Percentiles rank a stretch among this genome's conserved stretches.
Conservation (phyloP, 2,329 filamentous ascomycete genomes). For the Aspergillus sp. region DNA sequence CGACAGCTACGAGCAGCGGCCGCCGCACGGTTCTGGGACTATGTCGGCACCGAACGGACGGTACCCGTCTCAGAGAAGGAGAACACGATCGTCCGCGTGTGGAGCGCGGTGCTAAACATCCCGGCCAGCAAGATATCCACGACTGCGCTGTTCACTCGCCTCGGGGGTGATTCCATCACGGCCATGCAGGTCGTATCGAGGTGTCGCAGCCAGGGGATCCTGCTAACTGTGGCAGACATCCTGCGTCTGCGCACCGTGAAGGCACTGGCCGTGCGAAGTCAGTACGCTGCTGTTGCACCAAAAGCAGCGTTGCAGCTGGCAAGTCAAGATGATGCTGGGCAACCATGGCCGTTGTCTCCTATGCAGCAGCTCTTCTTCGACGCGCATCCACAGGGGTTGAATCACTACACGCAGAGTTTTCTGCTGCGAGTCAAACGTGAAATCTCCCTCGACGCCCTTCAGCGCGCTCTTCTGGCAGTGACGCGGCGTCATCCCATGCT, state of each 20-base stretch:
- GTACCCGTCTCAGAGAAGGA: no score
- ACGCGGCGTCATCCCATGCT: background rate
- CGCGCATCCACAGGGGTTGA: background rate
- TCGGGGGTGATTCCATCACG: conserved; percentile 24
- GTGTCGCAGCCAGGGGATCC: background rate
- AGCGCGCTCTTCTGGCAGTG: background rate
- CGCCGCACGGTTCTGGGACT: no score
- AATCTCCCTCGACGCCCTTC: background rate
- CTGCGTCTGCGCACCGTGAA: no score
- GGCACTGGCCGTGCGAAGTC: no score
- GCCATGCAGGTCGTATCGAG: conserved; percentile 20
- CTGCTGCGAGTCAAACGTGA: background rate
- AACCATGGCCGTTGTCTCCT: background rate
- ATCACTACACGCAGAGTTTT: background rate
- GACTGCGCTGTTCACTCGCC: conserved; percentile 28
- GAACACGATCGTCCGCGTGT: no score
- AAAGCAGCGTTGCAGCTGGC: no score
- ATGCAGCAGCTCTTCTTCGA: background rate
- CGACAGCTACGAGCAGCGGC: no score
- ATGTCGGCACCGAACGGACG: no score
- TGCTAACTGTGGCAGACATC: background rate
- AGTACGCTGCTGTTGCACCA: no score
- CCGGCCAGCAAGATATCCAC: no score
- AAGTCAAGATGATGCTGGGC: no score
- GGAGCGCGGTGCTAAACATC: no score